These are phyloP conservation scores for Hypomontagnella submonticulosa DNA, from an alignment of 495 filamentous ascomycete genomes.

Conservation along the genomic window DNA sequence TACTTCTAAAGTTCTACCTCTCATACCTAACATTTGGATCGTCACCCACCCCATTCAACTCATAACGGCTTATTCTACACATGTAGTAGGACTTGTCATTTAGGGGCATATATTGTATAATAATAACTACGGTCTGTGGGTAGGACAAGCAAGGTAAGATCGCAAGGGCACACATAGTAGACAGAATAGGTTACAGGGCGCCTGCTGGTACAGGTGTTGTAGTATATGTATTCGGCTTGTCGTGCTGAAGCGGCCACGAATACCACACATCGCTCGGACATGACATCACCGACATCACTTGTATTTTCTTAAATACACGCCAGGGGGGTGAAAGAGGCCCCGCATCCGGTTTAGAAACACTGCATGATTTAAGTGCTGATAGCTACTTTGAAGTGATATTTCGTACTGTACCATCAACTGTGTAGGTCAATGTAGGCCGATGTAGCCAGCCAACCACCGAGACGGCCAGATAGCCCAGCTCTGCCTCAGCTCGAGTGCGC, in stretches of 20 bases:
- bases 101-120: no score
- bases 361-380: conserved; percentile 15
- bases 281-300: conserved; percentile 32
- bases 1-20: background rate
- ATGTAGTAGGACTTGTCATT: no score
- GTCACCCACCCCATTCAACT: conserved; percentile 6
- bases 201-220: conserved; percentile 3
- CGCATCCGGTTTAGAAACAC: conserved; percentile 36
- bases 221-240: conserved; percentile 8
- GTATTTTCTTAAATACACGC: conserved; percentile 21
- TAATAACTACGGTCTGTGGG: no score
- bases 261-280: conserved; percentile 17
- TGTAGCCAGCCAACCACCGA: background rate
- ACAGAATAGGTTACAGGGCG: conserved; percentile 7
- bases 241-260: conserved; percentile 22
- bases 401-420: conserved; percentile 36
- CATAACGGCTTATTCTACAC: no score
- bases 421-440: conserved; percentile 5
- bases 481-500: conserved; percentile 35
- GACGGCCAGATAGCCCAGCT: conserved; percentile 22
- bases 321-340: conserved; percentile 30
- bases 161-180: no score
- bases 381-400: conserved; percentile 10
- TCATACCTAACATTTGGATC: conserved; percentile 32
- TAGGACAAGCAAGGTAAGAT: no score